Evolutionary conservation across 768 basidiomycete species (phyloP), one percentile per base, ranked within the genome.

Genomic region (Russula vinacea): DNA sequence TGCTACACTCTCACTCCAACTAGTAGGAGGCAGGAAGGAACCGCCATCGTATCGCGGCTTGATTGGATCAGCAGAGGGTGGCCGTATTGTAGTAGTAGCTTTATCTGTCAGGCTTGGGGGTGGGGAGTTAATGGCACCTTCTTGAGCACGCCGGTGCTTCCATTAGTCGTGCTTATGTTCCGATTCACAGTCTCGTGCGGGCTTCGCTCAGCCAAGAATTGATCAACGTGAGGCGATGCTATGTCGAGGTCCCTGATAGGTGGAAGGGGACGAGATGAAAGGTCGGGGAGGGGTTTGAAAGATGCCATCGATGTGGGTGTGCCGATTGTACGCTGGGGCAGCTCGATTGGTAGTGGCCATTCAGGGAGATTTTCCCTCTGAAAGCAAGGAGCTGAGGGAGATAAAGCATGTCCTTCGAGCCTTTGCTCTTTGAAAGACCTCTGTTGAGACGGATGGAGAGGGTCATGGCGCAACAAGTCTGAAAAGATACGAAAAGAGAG

Each of bases 1-100:
- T 73, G 94, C 93, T 11, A 94, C 92, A 66, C 88, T 88, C 73
- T 96, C 92, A 72, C 92, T 95, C 95, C 95, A 98, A 22, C 89
- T 90, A 66, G 84, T 76, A 1, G 87, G 89, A 37, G 89, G 83
- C 42, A 90, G 79, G 37, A 89, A 91, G 73, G 89, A 92, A 39
- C 73, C 78, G 63, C 83, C 83, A 58, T 76, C 78, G 56, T 72
- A 72, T 42, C 65, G 67, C 1, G 24, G 50, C 69, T 81, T 84
- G 58, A 78, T 83, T 60, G 82, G 80, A 73, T 83, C 85, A 4
- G 88, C 89, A 19, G 79, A 80, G 3, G 83, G 80, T 22, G 84
- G 79, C 62, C 88, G 86, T 7, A 85, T 87, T 8, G 87, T 84
- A 29, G 84, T 81, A 32, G 78, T 74, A 72, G 76, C 77, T 29